Evolutionary conservation across 179 eudicot genomes (phyloP), one percentile per base, ranked within the genome.

Genomic region (Sideroxylon spinosum): DNA sequence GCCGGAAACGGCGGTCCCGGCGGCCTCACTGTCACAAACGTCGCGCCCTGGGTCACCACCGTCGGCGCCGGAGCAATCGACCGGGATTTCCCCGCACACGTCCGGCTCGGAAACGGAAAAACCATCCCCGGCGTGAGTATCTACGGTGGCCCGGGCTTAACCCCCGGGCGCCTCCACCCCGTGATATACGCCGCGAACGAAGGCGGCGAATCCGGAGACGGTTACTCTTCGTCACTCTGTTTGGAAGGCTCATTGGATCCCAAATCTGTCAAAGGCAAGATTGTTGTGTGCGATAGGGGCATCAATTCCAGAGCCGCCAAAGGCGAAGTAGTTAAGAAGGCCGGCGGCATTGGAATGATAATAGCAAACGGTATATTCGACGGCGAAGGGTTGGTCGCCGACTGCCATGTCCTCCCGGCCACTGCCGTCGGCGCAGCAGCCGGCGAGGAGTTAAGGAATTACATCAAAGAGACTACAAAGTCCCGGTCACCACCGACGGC

Each of bases 21-120:
- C 37, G 20, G 37, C 9, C 26, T 57, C 3, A 12, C 12, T 11
- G 5, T 57, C 13, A 52, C 65, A 9, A 77, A 77, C 29, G 53
- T 68, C 2, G 80, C 80, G 1, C 80, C 80, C 17, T 77, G 80
- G 80, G 59, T 77, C 20, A 77, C 66, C 55, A 77, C 80, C 13
- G 75, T 77, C 1, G 80, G 74, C 17, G 80, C 80, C 7, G 23
- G 63, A 13, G 26, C 20, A 23, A n/a, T 68, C 3, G 80, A 77
- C n/a, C 74, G 80, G 12, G 56, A 57, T 14, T 77, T 77, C 61
- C 74, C 75, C 7, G 65, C 61, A 9, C 2, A 57, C 20, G 62
- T 77, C 57, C 28, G 13, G 3, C 74, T 77, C 0, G 80, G 80
- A 0, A 60, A 68, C 32, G 80, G 80, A 3, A 13, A 23, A 23